These are phyloP conservation scores for Linnemannia zychae DNA, from an alignment of 192 early-diverging fungal species.

Conservation along the genomic window DNA sequence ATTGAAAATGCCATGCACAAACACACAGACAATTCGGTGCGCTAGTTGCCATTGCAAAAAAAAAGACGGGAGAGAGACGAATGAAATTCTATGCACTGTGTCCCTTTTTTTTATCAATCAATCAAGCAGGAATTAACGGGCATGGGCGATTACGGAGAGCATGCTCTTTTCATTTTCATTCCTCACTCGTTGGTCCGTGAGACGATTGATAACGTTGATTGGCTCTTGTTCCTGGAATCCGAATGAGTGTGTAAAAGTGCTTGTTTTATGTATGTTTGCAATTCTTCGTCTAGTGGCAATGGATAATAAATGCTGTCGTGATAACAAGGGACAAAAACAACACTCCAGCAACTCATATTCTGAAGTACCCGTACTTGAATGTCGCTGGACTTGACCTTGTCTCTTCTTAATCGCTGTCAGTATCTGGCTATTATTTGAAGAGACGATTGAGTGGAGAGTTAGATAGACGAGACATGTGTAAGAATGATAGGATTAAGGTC, in stretches of 20 bases:
- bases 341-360: background rate
- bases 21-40: no score
- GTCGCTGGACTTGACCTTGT: background rate
- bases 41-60: no score
- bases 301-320: background rate
- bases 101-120: no score
- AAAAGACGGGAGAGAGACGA: no score
- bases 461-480: background rate
- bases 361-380: background rate
- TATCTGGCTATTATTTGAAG: conserved; percentile 26
- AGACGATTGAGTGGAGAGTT: background rate
- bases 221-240: background rate
- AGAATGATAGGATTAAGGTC: no score
- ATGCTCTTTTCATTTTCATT: background rate
- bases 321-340: background rate
- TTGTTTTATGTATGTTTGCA: background rate
- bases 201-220: background rate
- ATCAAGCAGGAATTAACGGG: background rate
- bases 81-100: no score
- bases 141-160: background rate
- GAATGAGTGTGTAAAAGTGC: background rate
- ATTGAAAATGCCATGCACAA: no score
- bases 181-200: background rate
- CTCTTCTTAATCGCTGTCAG: conserved; percentile 35
- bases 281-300: background rate